phyloP scores from a whole-genome alignment of 2,329 filamentous ascomycete species.

The Alternaria infectoria region DNA sequence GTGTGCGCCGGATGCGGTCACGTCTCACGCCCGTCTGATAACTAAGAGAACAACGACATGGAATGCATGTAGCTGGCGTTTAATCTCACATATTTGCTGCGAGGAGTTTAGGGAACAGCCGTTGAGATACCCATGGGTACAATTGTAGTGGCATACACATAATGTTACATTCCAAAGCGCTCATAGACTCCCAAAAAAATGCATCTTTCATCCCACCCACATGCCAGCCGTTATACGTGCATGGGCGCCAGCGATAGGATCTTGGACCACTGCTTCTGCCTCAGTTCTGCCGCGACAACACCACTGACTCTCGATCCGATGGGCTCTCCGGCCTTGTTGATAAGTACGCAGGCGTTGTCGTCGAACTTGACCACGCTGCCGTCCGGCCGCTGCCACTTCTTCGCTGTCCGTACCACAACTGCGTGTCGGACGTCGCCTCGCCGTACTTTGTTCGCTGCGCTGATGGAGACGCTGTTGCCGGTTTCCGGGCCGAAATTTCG shows the following conservation, averaged over 20 bases:
- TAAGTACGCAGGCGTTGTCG: slow-evolving; percentile 96
- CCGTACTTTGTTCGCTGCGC: slow-evolving; percentile 88
- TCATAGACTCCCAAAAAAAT: slow-evolving; percentile 15
- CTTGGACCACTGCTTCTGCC: slow-evolving; percentile 96
- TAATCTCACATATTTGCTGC: slow-evolving; percentile 27
- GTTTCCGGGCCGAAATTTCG: slow-evolving; percentile 76
- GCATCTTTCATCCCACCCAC: slow-evolving; percentile 1
- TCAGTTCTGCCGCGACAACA: slow-evolving; percentile 87
- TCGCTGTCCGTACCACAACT: slow-evolving; percentile 88
- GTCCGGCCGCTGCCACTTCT: slow-evolving; percentile 85
- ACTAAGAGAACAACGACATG: slow-evolving; percentile 13
- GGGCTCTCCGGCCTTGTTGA: slow-evolving; percentile 96
- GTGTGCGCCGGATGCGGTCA: slow-evolving; percentile 94
- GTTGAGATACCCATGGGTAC: slow-evolving; percentile 46
- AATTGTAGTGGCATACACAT: slow-evolving; percentile 36
- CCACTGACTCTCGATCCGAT: slow-evolving; percentile 79
- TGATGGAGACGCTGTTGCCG: slow-evolving; percentile 72
- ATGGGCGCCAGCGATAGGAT: slow-evolving; percentile 93
- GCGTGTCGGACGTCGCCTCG: slow-evolving; percentile 96
- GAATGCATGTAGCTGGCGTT: slow-evolving; percentile 43
- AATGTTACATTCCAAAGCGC: slow-evolving; percentile 28
- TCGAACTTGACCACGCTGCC: slow-evolving; percentile 92
- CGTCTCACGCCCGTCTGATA: slow-evolving; percentile 65
- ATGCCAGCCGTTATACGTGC: slow-evolving; percentile 61
- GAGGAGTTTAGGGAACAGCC: slow-evolving; percentile 34